phyloP scores from a whole-genome alignment of 75 land plant species.

The Chamaecyparis obtusa region DNA sequence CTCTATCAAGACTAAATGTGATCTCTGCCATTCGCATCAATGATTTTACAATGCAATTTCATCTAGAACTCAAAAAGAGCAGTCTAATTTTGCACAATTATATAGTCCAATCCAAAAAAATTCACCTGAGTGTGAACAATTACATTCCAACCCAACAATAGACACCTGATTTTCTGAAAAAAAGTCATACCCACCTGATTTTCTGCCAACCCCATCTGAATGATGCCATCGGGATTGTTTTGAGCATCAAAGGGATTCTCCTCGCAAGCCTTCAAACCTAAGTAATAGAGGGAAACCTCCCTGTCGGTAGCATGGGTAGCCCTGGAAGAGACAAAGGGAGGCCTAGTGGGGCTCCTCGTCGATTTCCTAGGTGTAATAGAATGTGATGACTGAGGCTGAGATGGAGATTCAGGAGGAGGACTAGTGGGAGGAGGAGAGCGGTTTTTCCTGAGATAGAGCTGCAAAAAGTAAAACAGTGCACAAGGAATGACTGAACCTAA shows the following conservation, averaged over 20 bases:
- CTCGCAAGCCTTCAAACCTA: slow-evolving; percentile 37
- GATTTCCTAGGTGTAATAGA: slow-evolving; percentile 12
- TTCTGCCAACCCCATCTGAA: slow-evolving; percentile 82
- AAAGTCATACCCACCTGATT: slow-evolving; percentile 47
- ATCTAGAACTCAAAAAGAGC: neutral
- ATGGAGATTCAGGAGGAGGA: neutral
- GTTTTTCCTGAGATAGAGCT: slow-evolving; percentile 57
- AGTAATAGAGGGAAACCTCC: slow-evolving; percentile 38
- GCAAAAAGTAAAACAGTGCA: slow-evolving; percentile 82
- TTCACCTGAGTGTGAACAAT: neutral
- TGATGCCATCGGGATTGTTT: slow-evolving; percentile 68
- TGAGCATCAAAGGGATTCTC: slow-evolving; percentile 57
- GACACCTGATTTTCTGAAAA: neutral
- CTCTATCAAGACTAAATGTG: neutral
- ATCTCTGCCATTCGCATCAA: neutral
- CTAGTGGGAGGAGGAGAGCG: slow-evolving; percentile 20
- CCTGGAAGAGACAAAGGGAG: slow-evolving; percentile 38
- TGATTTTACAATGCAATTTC: neutral
- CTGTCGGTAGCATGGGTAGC: slow-evolving; percentile 27
- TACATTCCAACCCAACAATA: neutral
- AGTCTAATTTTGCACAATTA: neutral
- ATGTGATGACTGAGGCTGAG: slow-evolving; percentile 3
- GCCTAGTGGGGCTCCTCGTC: slow-evolving; percentile 26
- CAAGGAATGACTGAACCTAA: slow-evolving; percentile 84
- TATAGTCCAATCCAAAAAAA: neutral